Evolutionary conservation across 495 filamentous ascomycete genomes (phyloP).

Genomic region (Podospora pseudopauciseta): DNA sequence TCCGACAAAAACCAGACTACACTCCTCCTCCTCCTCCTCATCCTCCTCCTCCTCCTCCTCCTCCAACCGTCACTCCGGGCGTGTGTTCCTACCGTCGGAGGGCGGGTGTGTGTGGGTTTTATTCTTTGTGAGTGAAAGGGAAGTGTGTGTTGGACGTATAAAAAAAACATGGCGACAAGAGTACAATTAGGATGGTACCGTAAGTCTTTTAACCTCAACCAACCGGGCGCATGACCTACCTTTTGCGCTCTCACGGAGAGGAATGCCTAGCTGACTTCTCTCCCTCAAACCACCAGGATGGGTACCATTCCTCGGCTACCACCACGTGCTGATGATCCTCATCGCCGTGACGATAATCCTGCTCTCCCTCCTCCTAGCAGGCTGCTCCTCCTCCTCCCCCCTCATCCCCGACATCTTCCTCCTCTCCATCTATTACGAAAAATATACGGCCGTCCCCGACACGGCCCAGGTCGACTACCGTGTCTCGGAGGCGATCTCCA

Average conservation of each 20-base stretch:
- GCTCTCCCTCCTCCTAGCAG: conserved; percentile 77
- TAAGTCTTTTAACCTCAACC: conserved; percentile 22
- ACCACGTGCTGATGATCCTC: conserved; percentile 97
- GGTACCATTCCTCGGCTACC: conserved; percentile 93
- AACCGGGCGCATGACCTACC: not conserved
- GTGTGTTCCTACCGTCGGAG: not conserved
- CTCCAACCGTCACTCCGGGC: not conserved
- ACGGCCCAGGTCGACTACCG: conserved; percentile 81
- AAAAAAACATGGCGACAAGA: conserved; percentile 26
- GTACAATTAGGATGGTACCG: conserved; percentile 47
- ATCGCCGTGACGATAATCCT: conserved; percentile 93
- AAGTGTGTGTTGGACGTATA: not conserved
- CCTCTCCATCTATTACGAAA: conserved; percentile 69
- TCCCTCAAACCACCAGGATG: conserved; percentile 53
- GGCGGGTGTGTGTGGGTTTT: not conserved
- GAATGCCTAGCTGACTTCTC: not conserved
- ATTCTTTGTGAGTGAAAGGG: not conserved
- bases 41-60: no score
- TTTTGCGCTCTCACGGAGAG: not conserved
- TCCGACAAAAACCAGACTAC: not conserved
- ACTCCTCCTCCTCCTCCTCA: not conserved
- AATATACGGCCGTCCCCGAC: conserved; percentile 61
- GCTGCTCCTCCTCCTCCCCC: conserved; percentile 73
- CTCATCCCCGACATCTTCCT: conserved; percentile 77
- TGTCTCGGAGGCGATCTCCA: conserved; percentile 68